These are phyloP conservation scores for Saprolegnia diclina DNA, from an alignment of 352 stramenopile genomes.

Conservation along the genomic window DNA sequence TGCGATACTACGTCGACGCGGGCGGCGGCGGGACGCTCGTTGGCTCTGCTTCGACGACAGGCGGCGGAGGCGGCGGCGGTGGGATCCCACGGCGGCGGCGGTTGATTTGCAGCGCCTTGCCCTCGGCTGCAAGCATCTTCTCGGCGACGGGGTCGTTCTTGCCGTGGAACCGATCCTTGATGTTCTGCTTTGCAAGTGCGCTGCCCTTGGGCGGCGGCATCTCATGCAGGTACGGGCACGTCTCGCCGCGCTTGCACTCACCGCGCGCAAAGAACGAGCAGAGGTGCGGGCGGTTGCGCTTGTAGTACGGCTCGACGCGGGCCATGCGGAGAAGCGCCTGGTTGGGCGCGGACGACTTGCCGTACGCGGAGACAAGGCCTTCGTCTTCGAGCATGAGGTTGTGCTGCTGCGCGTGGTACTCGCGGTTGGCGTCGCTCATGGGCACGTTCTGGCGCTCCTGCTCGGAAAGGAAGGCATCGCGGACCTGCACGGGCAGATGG, in stretches of 20 bases:
- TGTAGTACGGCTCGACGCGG: conserved; percentile 86
- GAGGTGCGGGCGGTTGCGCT: conserved; percentile 86
- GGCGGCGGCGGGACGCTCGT: conserved; percentile 18
- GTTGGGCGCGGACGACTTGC: conserved; percentile 65
- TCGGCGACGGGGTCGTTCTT: conserved; percentile 90
- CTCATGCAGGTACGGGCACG: conserved; percentile 94
- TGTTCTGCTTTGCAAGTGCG: conserved; percentile 94
- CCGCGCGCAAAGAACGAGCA: conserved; percentile 94
- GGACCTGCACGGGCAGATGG: conserved; percentile 92
- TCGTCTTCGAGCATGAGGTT: conserved; percentile 89
- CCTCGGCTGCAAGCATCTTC: conserved; percentile 72
- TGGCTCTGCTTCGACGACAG: neutral
- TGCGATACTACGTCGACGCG: neutral
- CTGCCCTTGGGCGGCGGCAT: conserved; percentile 90
- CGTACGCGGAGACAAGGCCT: conserved; percentile 79
- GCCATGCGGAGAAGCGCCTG: conserved; percentile 80
- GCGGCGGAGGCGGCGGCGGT: conserved; percentile 17
- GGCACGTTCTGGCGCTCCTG: conserved; percentile 72
- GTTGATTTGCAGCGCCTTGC: conserved; percentile 14
- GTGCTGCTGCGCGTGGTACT: conserved; percentile 92
- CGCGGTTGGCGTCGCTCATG: conserved; percentile 91
- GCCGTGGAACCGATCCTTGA: conserved; percentile 92
- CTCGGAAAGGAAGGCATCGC: conserved; percentile 83
- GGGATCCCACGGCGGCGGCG: conserved; percentile 21
- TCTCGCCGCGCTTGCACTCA: conserved; percentile 89